Evolutionary conservation across 352 stramenopile genomes (phyloP).

Genomic region (Phytophthora pluvialis): DNA sequence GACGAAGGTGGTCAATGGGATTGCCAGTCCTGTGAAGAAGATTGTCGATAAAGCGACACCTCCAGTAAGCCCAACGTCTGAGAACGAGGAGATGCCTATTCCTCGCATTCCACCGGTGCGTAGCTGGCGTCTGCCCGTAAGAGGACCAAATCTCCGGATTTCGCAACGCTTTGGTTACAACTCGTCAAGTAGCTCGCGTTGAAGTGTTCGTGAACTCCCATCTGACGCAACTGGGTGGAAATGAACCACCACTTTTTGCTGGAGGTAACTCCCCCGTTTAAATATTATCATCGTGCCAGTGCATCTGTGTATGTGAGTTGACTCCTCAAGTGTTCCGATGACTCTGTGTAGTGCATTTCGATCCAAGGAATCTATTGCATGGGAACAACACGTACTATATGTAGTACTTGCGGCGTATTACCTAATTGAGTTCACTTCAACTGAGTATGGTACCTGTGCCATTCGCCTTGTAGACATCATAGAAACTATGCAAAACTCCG

Average conservation of each 20-base stretch:
- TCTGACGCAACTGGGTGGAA: no score
- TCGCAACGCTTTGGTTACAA: conserved; percentile 9
- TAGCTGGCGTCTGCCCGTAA: conserved; percentile 1
- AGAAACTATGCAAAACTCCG: no score
- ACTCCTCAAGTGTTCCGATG: no score
- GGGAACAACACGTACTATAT: no score
- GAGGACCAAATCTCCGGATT: not conserved
- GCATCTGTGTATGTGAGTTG: no score
- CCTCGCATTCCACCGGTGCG: conserved; percentile 2
- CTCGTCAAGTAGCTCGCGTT: conserved; percentile 1
- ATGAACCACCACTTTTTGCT: not conserved
- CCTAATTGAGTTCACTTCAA: no score
- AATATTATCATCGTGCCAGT: not conserved
- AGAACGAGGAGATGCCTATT: conserved; percentile 1
- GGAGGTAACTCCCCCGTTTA: not conserved
- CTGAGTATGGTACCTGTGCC: no score
- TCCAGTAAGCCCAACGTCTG: conserved; percentile 4
- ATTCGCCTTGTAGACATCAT: no score
- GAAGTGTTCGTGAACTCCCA: not conserved
- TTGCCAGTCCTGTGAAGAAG: conserved; percentile 1
- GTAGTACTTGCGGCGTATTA: no score
- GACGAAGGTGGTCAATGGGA: not conserved
- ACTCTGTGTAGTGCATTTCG: no score
- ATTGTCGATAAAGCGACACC: conserved; percentile 2
- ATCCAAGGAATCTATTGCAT: no score